Evolutionary conservation across 176 grass and related monocot genomes (phyloP).

Genomic region (Musa schizocarpa): DNA sequence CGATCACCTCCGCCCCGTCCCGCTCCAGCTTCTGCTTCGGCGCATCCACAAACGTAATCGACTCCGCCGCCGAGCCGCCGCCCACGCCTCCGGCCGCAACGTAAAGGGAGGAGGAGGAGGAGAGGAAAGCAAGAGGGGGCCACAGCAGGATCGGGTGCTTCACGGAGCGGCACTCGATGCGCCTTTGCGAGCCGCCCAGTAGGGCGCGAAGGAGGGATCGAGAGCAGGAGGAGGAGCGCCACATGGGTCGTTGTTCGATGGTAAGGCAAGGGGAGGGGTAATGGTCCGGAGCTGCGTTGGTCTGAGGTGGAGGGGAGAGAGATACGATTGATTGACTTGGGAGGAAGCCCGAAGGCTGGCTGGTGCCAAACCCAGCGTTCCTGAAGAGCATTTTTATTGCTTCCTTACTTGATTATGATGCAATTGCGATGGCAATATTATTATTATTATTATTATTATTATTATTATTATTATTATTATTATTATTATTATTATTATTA

Average conservation of each 20-base stretch:
- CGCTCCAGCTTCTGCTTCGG: slow-evolving; percentile 57
- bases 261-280: background rate
- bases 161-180: slow-evolving; percentile 3
- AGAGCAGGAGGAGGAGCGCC: background rate
- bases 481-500: no score
- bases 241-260: background rate
- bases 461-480: no score
- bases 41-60: slow-evolving; percentile 55
- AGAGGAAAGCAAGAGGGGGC: slow-evolving; percentile 8
- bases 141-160: background rate
- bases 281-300: background rate
- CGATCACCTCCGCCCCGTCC: slow-evolving; percentile 59
- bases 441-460: no score
- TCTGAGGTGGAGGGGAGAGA: no score
- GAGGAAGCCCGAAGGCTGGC: no score
- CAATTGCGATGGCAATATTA: no score
- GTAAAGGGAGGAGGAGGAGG: slow-evolving; percentile 16
- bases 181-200: slow-evolving; percentile 25
- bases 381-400: no score
- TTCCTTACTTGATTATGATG: no score
- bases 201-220: slow-evolving; percentile 11
- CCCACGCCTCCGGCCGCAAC: background rate
- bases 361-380: no score
- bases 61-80: slow-evolving; percentile 22
- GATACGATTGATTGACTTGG: no score